These are phyloP conservation scores for Hippophae rhamnoides DNA, from an alignment of 306 rosid genomes.

Conservation along the genomic window DNA sequence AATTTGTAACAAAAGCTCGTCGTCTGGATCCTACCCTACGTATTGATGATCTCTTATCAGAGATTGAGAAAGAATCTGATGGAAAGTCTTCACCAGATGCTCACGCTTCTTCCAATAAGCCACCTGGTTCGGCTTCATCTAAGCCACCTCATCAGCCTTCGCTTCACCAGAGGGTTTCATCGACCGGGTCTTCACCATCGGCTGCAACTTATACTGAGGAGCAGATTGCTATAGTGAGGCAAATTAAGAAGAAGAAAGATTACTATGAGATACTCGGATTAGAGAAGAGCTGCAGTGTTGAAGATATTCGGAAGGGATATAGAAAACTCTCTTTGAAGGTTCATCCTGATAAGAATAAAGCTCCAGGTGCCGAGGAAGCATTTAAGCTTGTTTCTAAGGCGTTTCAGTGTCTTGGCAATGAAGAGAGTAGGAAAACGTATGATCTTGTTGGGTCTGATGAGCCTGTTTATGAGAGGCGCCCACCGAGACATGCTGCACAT, in stretches of 20 bases:
- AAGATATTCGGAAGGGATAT: slow-evolving; percentile 79
- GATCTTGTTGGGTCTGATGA: slow-evolving; percentile 72
- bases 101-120: slow-evolving; percentile 16
- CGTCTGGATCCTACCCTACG: slow-evolving; percentile 70
- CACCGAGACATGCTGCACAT: slow-evolving; percentile 27
- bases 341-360: slow-evolving; percentile 91
- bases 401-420: slow-evolving; percentile 76
- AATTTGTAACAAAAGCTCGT: slow-evolving; percentile 69
- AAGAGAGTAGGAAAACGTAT: slow-evolving; percentile 54
- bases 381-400: slow-evolving; percentile 86
- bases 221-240: slow-evolving; percentile 52
- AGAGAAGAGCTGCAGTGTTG: slow-evolving; percentile 72
- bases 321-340: slow-evolving; percentile 83
- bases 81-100: slow-evolving; percentile 24
- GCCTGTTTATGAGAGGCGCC: slow-evolving; percentile 47
- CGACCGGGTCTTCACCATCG: slow-evolving; percentile 15
- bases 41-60: slow-evolving; percentile 54
- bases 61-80: slow-evolving; percentile 24
- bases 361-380: slow-evolving; percentile 85
- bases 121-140: slow-evolving; percentile 22
- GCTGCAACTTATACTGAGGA: slow-evolving; percentile 44
- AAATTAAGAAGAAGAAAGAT: slow-evolving; percentile 73
- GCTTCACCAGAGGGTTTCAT: slow-evolving; percentile 42
- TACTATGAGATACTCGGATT: slow-evolving; percentile 77
- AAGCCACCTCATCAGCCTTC: slow-evolving; percentile 46